These are phyloP conservation scores for Alternaria sp. DNA, from an alignment of 2,329 filamentous ascomycete species.

Conservation along the genomic window DNA sequence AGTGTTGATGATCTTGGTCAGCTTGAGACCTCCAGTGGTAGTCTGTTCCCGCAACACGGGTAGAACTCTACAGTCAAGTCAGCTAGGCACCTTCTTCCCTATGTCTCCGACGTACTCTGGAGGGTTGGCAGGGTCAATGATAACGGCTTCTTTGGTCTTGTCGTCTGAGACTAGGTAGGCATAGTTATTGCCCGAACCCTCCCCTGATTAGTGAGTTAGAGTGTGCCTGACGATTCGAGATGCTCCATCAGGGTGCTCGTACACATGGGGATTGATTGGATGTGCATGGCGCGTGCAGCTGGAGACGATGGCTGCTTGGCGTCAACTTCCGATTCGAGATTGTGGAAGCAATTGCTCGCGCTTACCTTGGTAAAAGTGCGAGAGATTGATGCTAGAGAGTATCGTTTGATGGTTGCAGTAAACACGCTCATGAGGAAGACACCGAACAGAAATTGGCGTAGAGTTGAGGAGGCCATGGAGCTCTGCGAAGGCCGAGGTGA, in stretches of 20 bases:
- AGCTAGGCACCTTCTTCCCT: background rate
- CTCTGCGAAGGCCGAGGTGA: constrained; percentile 28
- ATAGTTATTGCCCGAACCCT: constrained; percentile 80
- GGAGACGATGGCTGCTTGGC: constrained; percentile 29
- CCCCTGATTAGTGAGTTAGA: constrained; percentile 61
- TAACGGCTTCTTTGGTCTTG: constrained; percentile 59
- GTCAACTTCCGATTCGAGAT: constrained; percentile 22
- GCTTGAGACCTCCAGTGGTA: constrained; percentile 74
- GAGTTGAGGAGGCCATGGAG: constrained; percentile 58
- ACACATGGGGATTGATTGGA: constrained; percentile 91
- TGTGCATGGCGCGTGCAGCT: constrained; percentile 71
- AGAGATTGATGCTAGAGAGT: constrained; percentile 25
- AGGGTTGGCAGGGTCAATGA: constrained; percentile 82
- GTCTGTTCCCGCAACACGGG: constrained; percentile 76
- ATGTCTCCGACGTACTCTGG: constrained; percentile 66
- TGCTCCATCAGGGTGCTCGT: constrained; percentile 44
- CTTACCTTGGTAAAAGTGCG: constrained; percentile 21
- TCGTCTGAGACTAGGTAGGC: constrained; percentile 68
- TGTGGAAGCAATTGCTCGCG: background rate
- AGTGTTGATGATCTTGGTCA: constrained; percentile 92
- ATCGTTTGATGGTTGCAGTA: constrained; percentile 34
- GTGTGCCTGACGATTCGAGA: background rate
- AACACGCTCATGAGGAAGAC: constrained; percentile 46
- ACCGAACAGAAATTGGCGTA: constrained; percentile 50
- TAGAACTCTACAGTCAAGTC: constrained; percentile 57